Percentiles rank a stretch among this genome's conserved stretches.
phyloP scores from a whole-genome alignment of 768 basidiomycete species.

The Amanita molliuscula region DNA sequence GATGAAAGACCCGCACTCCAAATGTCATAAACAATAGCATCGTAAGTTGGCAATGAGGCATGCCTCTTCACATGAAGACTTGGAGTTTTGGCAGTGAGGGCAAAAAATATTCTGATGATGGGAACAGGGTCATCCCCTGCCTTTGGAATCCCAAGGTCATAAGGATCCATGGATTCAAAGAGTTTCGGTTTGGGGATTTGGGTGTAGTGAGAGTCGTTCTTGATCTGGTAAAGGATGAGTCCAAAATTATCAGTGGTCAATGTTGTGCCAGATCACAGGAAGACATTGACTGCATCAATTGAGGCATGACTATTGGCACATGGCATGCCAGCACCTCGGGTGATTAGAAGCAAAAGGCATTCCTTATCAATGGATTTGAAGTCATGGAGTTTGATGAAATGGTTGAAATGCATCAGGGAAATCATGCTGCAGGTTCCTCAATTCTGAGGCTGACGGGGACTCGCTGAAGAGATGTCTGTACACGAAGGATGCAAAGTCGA shows the following conservation, averaged over 20 bases:
- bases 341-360: too few relatives aligned
- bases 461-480: neutral
- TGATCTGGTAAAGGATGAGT: constrained; percentile 2
- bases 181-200: neutral
- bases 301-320: neutral
- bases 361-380: too few relatives aligned
- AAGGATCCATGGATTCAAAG: too few relatives aligned
- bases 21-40: too few relatives aligned
- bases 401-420: too few relatives aligned
- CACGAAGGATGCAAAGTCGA: neutral
- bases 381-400: too few relatives aligned
- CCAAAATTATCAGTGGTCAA: neutral
- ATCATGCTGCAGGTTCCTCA: too few relatives aligned
- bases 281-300: constrained; percentile 2
- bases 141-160: neutral
- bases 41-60: too few relatives aligned
- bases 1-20: too few relatives aligned
- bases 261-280: neutral
- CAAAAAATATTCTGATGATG: constrained; percentile 16
- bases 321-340: constrained; percentile 1
- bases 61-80: too few relatives aligned
- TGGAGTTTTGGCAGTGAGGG: constrained; percentile 14
- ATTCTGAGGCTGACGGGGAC: neutral
- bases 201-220: constrained; percentile 1
- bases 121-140: constrained; percentile 8